Evolutionary conservation across 805 yeast species (phyloP), one percentile per base, ranked within the genome.

Genomic region (Clavispora fructus): DNA sequence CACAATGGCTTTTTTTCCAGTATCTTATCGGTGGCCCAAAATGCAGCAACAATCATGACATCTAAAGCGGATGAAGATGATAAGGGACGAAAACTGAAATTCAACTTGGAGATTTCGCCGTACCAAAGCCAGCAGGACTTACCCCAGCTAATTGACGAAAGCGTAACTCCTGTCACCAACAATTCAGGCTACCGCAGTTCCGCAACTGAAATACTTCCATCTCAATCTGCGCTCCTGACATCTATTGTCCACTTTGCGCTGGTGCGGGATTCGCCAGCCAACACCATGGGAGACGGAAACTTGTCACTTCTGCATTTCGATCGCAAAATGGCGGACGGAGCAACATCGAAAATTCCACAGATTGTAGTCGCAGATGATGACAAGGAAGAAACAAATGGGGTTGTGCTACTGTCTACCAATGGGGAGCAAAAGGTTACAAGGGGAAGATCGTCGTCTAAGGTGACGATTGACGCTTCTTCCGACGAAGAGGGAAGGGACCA

Each of bases 211-310:
- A 7, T 17, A 4, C 12, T 16, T 33, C 19, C 35, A 2, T 14
- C 35, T 7, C 35, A 32, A 10, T 19, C 27, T 19, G 6, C 9
- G 11, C 48, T 51, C 8, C 44, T 51, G 41, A 45, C 65, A 6
- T 52, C 66, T 8, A 63, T 64, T 26, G 74, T 79, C 17, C 73
- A 67, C 28, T 79, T 79, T 53, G 73, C 65, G 45, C 73, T 80
- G 0, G 61, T 79, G 4, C 64, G 77, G 40, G 71, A 71, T 35
- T 65, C 79, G 4, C 73, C 79, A 0, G 49, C 78, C 23, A 71
- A 67, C 45, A 69, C 81, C 0, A 46, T 79, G 41, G 83, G 83
- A 1, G 61, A 67, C 38, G 83, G 83, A 2, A 65, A 69, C 25
- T 62, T 79, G 37, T 54, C 71, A 0, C 56, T 75, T 11, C 70